phyloP scores from a whole-genome alignment of 1,284 basidiomycete species.

The Chondrostereum purpureum region DNA sequence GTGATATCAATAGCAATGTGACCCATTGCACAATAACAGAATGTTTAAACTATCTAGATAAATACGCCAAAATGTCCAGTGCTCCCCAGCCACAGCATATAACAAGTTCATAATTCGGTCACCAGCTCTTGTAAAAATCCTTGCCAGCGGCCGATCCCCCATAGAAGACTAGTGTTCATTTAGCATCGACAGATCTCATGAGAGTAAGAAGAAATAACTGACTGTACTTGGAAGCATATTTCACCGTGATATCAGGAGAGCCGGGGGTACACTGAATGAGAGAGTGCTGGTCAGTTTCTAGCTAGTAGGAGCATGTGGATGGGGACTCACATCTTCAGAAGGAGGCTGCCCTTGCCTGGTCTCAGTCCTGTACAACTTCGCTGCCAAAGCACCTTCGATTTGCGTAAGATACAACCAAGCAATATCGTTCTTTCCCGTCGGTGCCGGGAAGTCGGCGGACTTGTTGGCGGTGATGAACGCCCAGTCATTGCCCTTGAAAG shows the following conservation, averaged over 20 bases:
- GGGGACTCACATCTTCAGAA: conserved; percentile 27
- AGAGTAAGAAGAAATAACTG: conserved; percentile 15
- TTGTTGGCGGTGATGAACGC: conserved; percentile 43
- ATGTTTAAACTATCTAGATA: too few species aligned
- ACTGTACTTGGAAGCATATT: conserved; percentile 50
- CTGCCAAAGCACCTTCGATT: conserved; percentile 42
- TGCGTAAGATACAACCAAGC: conserved; percentile 48
- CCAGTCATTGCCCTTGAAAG: conserved; percentile 30
- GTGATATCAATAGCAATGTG: too few species aligned
- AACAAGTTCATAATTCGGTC: too few species aligned
- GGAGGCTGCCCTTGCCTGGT: conserved; percentile 59
- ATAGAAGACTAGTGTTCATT: background rate
- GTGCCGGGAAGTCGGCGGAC: conserved; percentile 35
- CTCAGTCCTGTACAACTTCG: conserved; percentile 46
- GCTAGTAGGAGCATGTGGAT: background rate
- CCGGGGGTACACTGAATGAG: conserved; percentile 32
- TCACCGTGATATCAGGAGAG: conserved; percentile 33
- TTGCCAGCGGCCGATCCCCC: background rate
- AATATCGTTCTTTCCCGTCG: conserved; percentile 39
- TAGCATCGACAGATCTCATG: background rate
- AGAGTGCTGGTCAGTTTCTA: background rate
- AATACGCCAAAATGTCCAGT: too few species aligned
- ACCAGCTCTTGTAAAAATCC: background rate
- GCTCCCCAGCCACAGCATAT: too few species aligned
- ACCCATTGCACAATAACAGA: too few species aligned